A percentile compares a stretch with the other conserved stretches of the same genome.
These are phyloP conservation scores for Paramecium tetraurelia DNA, from an alignment of 73 alveolate genomes.

Conservation along the genomic window DNA sequence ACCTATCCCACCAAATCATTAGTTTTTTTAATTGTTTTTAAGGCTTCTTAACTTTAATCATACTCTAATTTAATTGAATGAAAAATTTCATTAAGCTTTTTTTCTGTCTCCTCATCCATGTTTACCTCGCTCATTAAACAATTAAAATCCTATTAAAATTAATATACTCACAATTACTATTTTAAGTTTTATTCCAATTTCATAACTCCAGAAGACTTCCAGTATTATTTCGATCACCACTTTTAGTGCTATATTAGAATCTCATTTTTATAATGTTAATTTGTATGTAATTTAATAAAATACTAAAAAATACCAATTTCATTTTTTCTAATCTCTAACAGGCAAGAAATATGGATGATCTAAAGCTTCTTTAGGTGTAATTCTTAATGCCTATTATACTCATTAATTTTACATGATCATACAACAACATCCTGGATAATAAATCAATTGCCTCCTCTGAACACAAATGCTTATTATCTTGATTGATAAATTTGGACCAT, in stretches of 20 bases:
- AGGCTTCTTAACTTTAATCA: background rate
- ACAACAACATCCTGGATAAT: slow-evolving; percentile 89
- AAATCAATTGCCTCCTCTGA: slow-evolving; percentile 94
- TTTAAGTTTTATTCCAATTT: background rate
- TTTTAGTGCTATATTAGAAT: background rate
- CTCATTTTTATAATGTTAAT: background rate
- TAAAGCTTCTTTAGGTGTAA: slow-evolving; percentile 93
- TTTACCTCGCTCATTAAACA: background rate
- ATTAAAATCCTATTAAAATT: background rate
- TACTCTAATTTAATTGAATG: background rate
- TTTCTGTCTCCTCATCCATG: slow-evolving; percentile 21
- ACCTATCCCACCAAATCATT: slow-evolving; percentile 20
- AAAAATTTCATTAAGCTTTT: background rate
- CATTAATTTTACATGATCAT: slow-evolving; percentile 80
- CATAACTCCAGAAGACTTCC: background rate
- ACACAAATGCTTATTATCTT: slow-evolving; percentile 86
- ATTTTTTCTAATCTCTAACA: slow-evolving; percentile 47
- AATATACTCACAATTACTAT: background rate
- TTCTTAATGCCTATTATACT: slow-evolving; percentile 67
- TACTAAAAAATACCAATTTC: background rate
- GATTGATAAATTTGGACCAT: slow-evolving; percentile 73
- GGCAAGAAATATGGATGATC: slow-evolving; percentile 93
- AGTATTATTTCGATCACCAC: background rate
- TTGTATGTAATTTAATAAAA: background rate
- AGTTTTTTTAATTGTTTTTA: background rate